A percentile compares a stretch with the other conserved stretches of the same genome.
Evolutionary conservation across 345 rosid species (phyloP).

Genomic region (Turritis glabra): DNA sequence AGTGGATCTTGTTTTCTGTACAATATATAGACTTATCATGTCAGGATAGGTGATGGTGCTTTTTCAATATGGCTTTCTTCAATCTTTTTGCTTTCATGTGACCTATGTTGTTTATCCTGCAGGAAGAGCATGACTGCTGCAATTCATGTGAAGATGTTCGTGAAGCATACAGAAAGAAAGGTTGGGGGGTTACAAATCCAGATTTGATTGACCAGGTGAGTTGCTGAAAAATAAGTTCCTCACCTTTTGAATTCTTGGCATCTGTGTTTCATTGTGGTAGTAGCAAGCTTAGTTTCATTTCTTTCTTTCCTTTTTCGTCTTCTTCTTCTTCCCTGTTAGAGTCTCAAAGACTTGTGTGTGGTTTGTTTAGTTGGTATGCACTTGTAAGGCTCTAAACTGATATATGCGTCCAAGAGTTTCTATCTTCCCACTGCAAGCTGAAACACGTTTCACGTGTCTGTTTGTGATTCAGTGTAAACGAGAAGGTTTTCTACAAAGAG

Average conservation of each 20-base stretch:
- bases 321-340: not conserved
- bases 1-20: not conserved
- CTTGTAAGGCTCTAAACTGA: not conserved
- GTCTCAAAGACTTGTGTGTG: not conserved
- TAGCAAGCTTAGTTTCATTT: not conserved
- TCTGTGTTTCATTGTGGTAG: not conserved
- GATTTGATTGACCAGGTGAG: constrained; percentile 85
- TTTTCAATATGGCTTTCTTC: not conserved
- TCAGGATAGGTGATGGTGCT: not conserved
- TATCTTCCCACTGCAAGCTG: not conserved
- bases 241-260: not conserved
- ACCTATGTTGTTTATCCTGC: not conserved
- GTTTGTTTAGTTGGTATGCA: not conserved
- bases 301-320: not conserved
- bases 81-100: not conserved
- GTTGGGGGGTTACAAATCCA: constrained; percentile 86
- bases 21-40: not conserved
- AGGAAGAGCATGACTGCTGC: constrained; percentile 87
- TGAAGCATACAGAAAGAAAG: constrained; percentile 94
- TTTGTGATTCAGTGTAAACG: constrained; percentile 76
- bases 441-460: not conserved
- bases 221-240: constrained; percentile 1
- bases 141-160: constrained; percentile 91
- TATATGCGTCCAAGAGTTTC: not conserved
- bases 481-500: constrained; percentile 84